These are phyloP conservation scores for Neocatenulostroma microsporum DNA, from an alignment of 2,329 filamentous ascomycete species.

Conservation along the genomic window DNA sequence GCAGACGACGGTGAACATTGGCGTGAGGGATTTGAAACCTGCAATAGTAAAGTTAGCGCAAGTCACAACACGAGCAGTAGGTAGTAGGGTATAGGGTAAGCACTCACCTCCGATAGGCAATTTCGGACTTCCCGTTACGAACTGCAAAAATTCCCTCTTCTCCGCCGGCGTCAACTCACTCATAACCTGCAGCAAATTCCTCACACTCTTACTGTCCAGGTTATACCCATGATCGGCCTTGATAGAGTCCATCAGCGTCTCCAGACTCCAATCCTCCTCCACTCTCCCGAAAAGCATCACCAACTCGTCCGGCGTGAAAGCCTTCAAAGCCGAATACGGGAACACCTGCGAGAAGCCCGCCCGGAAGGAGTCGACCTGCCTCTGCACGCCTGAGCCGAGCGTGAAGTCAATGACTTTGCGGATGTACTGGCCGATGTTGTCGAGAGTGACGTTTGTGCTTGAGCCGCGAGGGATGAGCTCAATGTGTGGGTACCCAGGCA, in stretches of 20 bases:
- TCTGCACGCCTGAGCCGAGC: slow-evolving; percentile 75
- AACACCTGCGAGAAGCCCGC: slow-evolving; percentile 92
- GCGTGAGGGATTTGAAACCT: slow-evolving; percentile 96
- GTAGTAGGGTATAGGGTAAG: not conserved
- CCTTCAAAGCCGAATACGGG: slow-evolving; percentile 81
- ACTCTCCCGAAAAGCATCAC: slow-evolving; percentile 89
- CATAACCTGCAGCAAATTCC: slow-evolving; percentile 89
- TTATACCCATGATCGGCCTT: slow-evolving; percentile 99
- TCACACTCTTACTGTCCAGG: slow-evolving; percentile 93
- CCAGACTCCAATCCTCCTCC: slow-evolving; percentile 94
- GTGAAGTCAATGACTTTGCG: slow-evolving; percentile 89
- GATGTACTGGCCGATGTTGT: slow-evolving; percentile 84
- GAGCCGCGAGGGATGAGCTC: slow-evolving; percentile 71
- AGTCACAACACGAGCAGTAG: slow-evolving; percentile 7
- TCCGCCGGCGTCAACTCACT: slow-evolving; percentile 68
- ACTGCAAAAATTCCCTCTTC: slow-evolving; percentile 90
- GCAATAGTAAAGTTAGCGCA: slow-evolving; percentile 13
- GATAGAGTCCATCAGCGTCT: slow-evolving; percentile 96
- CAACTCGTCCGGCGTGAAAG: slow-evolving; percentile 91
- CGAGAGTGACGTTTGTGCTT: slow-evolving; percentile 69
- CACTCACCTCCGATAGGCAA: slow-evolving; percentile 89
- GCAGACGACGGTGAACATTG: slow-evolving; percentile 98
- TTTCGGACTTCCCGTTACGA: slow-evolving; percentile 95
- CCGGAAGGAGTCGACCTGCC: slow-evolving; percentile 86
- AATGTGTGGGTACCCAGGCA: slow-evolving; percentile 83